Conservation (phyloP, 768 basidiomycete species). For the Suillus decipiens region DNA sequence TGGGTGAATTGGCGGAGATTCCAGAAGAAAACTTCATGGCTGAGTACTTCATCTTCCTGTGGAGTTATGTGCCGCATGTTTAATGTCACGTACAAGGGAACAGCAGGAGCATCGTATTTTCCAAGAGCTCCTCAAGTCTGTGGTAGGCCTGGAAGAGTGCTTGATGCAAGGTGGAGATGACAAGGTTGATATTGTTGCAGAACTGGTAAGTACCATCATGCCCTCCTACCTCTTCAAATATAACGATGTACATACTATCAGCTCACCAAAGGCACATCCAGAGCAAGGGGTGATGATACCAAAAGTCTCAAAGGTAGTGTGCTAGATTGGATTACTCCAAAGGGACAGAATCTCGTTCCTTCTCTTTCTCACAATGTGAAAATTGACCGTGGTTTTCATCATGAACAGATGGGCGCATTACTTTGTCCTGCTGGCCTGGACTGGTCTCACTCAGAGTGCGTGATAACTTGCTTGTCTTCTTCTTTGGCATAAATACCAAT, state of each 20-base stretch:
- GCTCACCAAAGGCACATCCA: constrained; percentile 18
- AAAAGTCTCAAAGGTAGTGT: constrained; percentile 22
- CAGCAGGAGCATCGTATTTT: constrained; percentile 18
- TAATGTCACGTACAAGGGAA: constrained; percentile 16
- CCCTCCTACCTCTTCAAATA: too few species aligned
- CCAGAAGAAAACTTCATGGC: neutral
- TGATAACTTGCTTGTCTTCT: neutral
- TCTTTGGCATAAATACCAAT: too few species aligned
- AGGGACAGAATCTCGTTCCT: constrained; percentile 16
- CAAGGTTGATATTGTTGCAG: constrained; percentile 17
- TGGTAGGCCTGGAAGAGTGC: constrained; percentile 18
- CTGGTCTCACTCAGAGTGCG: constrained; percentile 22
- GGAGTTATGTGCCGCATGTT: too few species aligned
- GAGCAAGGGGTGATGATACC: constrained; percentile 19
- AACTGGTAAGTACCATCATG: constrained; percentile 21
- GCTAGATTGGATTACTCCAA: constrained; percentile 28
- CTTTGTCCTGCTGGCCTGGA: constrained; percentile 25
- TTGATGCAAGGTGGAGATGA: constrained; percentile 17
- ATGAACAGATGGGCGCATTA: constrained; percentile 21
- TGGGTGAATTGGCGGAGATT: neutral
- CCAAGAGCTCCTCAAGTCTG: constrained; percentile 13
- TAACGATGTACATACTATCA: neutral
- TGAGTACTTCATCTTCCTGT: neutral
- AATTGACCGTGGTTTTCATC: constrained; percentile 17
- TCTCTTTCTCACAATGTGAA: constrained; percentile 17